Evolutionary conservation across 2,329 filamentous ascomycete species (phyloP), one percentile per base, ranked within the genome.

Genomic region (Penicillium aurantiogriseum): DNA sequence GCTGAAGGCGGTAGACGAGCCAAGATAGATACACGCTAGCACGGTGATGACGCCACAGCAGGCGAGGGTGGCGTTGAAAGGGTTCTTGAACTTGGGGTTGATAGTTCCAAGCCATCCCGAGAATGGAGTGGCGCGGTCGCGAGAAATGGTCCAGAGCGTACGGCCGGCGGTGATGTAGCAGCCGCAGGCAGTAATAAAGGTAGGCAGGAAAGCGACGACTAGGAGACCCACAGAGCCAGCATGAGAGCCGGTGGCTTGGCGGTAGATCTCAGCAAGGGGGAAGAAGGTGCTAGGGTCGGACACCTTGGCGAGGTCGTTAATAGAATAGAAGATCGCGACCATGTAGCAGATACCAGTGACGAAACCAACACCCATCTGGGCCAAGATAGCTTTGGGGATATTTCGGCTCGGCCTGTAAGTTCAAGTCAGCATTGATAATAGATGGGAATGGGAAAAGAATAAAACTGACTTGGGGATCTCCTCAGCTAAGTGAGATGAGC

Each of bases 401-500:
- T 83, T 80, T 31, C 71, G 66, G 48, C 73, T 75, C 2, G 75
- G 74, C 23, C 71, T 73, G 38, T 25, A 25, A 51, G 1, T 31
- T 44, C 4, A 4, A 29, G 46, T 65, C 44, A 66, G 65, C 21
- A 46, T 54, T 19, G 19, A 38, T 33, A 50, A 17, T 31, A 45
- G 31, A 40, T 19, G 17, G 13, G 23, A 25, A 48, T 15, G 11
- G 5, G 25, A 7, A 29, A 46, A 11, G 17, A 25, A 29, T 13
- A 13, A 31, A 29, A 49, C 64, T 58, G 61, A 74, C 70, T 70
- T 68, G 11, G 76, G 85, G 40, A 88, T 86, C 69, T 89, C 86
- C 69, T 89, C 86, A 0, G 85, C 83, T 40, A 88, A 69, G 67
- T 89, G 87, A 1, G 83, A 83, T 1, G 85, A 83, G 47, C 85